Conservation (phyloP, 2,329 filamentous ascomycete genomes). For the Aspergillus bombycis region DNA sequence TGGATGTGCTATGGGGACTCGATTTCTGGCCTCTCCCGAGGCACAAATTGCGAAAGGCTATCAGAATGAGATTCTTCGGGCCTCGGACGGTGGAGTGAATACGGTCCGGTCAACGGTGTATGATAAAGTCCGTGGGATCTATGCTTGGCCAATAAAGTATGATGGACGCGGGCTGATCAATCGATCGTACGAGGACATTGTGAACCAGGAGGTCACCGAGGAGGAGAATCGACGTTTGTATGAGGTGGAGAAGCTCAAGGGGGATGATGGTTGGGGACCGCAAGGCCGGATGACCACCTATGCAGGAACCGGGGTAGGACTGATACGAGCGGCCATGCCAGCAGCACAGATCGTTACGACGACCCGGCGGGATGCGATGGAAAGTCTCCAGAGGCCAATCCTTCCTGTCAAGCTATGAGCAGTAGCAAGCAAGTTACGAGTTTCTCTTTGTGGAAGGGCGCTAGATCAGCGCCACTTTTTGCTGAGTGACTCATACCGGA, state of each 20-base stretch:
- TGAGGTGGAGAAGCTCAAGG: background rate
- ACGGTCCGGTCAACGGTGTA: background rate
- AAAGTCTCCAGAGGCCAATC: background rate
- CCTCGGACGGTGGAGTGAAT: background rate
- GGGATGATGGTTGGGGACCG: background rate
- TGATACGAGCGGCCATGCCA: background rate
- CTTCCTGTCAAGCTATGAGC: background rate
- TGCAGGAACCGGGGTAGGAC: background rate
- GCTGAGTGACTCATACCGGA: too few relatives aligned
- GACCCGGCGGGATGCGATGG: background rate
- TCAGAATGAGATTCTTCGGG: background rate
- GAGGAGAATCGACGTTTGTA: background rate
- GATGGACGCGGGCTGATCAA: background rate
- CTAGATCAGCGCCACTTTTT: too few relatives aligned
- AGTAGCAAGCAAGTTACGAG: too few relatives aligned
- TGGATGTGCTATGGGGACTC: background rate
- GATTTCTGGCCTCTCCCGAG: background rate
- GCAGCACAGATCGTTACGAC: background rate
- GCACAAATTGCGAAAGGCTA: background rate
- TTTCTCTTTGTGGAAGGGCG: too few relatives aligned
- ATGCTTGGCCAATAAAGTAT: background rate
- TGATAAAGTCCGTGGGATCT: background rate
- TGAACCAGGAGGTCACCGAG: background rate
- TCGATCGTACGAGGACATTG: background rate
- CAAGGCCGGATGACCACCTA: background rate